Conservation (phyloP, 148 eudicot species). For the Chenopodium suecicum region DNA sequence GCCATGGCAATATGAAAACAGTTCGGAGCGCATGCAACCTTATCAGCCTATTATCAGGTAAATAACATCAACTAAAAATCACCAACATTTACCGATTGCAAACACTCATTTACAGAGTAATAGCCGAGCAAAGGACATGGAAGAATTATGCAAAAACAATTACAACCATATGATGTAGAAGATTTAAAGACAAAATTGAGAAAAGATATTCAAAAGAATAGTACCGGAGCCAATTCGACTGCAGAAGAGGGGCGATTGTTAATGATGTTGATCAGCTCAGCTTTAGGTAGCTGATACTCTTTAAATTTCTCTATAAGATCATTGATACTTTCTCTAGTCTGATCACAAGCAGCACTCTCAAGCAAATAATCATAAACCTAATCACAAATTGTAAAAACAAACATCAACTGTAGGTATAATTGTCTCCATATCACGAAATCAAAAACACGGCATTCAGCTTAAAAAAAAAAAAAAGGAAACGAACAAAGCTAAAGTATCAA, state of each 20-base stretch:
- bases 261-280: constrained; percentile 66
- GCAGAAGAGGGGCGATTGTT: constrained; percentile 58
- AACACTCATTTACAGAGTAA: neutral
- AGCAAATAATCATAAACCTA: constrained; percentile 87
- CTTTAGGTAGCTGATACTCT: constrained; percentile 53
- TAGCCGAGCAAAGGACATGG: neutral
- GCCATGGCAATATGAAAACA: neutral
- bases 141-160: neutral
- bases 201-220: neutral
- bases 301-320: constrained; percentile 46
- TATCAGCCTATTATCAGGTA: neutral
- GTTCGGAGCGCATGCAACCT: neutral
- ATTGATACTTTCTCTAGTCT: constrained; percentile 52
- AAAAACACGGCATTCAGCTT: neutral
- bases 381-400: constrained; percentile 10
- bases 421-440: neutral
- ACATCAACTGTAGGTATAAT: neutral
- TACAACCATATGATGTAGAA: neutral
- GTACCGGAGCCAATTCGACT: constrained; percentile 64
- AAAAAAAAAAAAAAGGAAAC: neutral
- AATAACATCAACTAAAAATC: neutral
- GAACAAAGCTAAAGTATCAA: neutral
- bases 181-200: neutral
- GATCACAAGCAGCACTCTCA: constrained; percentile 55
- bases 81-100: neutral